Conservation (phyloP, 805 yeast genomes). For the Candida nanaspora region DNA sequence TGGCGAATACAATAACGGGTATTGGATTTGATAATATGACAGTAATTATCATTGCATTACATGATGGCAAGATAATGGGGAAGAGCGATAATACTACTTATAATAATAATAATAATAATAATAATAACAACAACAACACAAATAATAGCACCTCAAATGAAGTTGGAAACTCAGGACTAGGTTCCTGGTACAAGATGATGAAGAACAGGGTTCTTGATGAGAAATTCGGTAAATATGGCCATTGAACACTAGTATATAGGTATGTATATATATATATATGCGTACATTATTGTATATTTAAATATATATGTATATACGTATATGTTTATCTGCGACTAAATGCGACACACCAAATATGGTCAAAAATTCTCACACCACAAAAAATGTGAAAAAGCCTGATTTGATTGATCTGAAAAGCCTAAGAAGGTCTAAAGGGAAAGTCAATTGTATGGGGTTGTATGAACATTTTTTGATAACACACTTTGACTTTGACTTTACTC, state of each 20-base stretch:
- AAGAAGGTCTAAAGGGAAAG: too few species aligned
- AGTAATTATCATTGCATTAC: constrained; percentile 57
- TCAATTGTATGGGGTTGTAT: too few species aligned
- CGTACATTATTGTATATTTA: not conserved
- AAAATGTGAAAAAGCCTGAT: not conserved
- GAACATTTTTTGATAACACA: too few species aligned
- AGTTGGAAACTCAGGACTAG: too few species aligned
- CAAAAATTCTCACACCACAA: not conserved
- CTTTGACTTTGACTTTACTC: too few species aligned
- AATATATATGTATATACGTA: too few species aligned
- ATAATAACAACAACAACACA: constrained; percentile 6
- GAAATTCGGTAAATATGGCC: constrained; percentile 22
- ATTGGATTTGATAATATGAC: constrained; percentile 84
- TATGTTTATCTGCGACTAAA: not conserved
- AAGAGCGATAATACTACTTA: not conserved
- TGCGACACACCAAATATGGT: not conserved
- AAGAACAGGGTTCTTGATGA: constrained; percentile 31
- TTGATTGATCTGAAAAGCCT: not conserved
- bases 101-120: not conserved
- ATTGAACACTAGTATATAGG: not conserved
- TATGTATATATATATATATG: not conserved
- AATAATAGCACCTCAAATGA: constrained; percentile 18
- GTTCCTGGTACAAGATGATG: constrained; percentile 54
- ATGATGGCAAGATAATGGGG: constrained; percentile 24
- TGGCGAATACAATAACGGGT: constrained; percentile 70